Base-by-base conservation (phyloP, 331 rosid genomes). In the Quercus tomentella region DNA sequence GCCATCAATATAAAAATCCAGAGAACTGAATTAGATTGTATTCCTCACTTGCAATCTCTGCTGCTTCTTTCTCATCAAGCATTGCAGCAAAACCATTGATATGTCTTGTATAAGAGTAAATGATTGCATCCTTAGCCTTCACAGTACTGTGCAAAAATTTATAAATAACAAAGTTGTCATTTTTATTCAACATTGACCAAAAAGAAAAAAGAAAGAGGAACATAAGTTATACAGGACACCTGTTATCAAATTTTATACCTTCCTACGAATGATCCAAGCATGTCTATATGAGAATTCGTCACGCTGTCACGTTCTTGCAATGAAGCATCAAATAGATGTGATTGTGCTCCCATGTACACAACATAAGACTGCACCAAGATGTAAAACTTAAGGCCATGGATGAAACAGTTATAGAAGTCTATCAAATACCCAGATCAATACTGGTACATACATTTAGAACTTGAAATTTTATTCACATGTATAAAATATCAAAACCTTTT, bases 71-170 rank as follows among this genome's bases (percentile, higher is more conserved):
- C 0, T 86, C 88, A 2, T 83, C 81, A 8, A 88, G 78, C 8
- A 83, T 33, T 11, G 89, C 91, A 12, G 91, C 91, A 37, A 88
- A 88, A 1, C 91, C 91, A 63, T 88, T 88, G 11, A 88, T 86
- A 5, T 76, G 4, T 65, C 76, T 74, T 23, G 71, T 83, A 9
- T 88, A 88, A 3, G 91, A 83, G 83, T 88, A 88, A 70, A 85
- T 70, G 12, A 88, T 81, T 3, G 88, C 65, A 1, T 76, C 80
- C 37, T 79, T 43, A 1, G 91, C 88, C 74, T 72, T 70, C 7
- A 79, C 62, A 25, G 77, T 17, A 79, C 89, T 88, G 73, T 3
- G 6, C 7, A 54, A 61, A 68, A 70, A 37, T 37, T 37, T 37
- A 37, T 8, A 37, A 37, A 37, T 26, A 25, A 18, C n/a, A 69